Percentiles rank a stretch among this genome's conserved stretches.
Conservation (phyloP, 345 rosid species). For the Hibiscus syriacus region DNA sequence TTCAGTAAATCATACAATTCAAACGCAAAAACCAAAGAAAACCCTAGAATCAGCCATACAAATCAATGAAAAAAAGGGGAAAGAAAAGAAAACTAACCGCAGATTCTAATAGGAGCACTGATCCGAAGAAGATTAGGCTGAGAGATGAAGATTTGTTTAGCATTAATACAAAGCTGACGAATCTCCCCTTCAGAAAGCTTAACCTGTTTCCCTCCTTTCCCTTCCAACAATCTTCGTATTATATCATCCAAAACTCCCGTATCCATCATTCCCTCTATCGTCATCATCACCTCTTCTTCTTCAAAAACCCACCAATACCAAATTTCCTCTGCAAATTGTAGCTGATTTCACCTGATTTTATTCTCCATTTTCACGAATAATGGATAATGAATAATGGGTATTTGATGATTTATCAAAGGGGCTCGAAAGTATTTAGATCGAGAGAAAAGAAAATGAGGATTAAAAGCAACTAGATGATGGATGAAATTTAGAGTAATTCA, state of each 20-base stretch:
- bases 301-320: too few species aligned
- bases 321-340: too few species aligned
- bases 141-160: conserved; percentile 82
- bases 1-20: background rate
- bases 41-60: background rate
- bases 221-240: conserved; percentile 80
- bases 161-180: conserved; percentile 83
- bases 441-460: conserved; percentile 10
- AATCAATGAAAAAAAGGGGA: background rate
- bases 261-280: conserved; percentile 71
- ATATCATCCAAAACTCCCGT: conserved; percentile 80
- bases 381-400: background rate
- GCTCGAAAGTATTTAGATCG: background rate
- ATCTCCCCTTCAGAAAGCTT: too few species aligned
- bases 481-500: too few species aligned
- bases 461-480: conserved; percentile 6
- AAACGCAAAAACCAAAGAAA: too few species aligned
- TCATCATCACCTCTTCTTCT: conserved; percentile 49
- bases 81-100: conserved; percentile 46
- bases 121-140: conserved; percentile 79
- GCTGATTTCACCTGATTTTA: too few species aligned
- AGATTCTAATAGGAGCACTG: conserved; percentile 78
- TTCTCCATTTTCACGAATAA: background rate
- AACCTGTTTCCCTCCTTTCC: too few species aligned
- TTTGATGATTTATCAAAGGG: background rate